Percentiles rank a stretch among this genome's conserved stretches.
Conservation (phyloP, 2,329 filamentous ascomycete species). For the Diaporthe helianthi region DNA sequence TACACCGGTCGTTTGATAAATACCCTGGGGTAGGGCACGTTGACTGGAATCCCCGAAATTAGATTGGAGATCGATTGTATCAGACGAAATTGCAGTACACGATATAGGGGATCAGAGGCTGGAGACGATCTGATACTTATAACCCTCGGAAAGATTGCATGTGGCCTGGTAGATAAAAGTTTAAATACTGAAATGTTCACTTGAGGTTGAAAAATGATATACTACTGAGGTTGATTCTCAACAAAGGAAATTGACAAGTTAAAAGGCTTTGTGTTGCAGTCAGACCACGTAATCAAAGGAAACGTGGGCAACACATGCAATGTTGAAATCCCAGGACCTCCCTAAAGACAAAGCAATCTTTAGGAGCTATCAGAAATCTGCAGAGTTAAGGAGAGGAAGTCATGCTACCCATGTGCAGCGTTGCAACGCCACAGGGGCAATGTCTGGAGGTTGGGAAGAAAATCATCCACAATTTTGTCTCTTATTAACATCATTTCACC, state of each 20-base stretch:
- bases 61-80: background rate
- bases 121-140: background rate
- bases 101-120: background rate
- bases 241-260: background rate
- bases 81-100: background rate
- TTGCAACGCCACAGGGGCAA: too few species aligned
- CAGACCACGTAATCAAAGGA: background rate
- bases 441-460: too few species aligned
- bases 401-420: background rate
- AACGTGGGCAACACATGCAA: background rate
- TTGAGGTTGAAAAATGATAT: background rate
- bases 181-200: background rate
- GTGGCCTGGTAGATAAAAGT: background rate
- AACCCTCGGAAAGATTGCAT: background rate
- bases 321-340: background rate
- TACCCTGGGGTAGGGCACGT: background rate
- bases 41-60: background rate
- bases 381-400: background rate
- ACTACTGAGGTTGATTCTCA: too few species aligned
- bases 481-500: too few species aligned
- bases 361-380: background rate
- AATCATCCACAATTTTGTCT: too few species aligned
- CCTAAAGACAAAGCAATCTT: background rate
- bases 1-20: background rate
- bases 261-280: background rate